phyloP scores from a whole-genome alignment of 2,329 filamentous ascomycete genomes.

The Alternaria consortialis region DNA sequence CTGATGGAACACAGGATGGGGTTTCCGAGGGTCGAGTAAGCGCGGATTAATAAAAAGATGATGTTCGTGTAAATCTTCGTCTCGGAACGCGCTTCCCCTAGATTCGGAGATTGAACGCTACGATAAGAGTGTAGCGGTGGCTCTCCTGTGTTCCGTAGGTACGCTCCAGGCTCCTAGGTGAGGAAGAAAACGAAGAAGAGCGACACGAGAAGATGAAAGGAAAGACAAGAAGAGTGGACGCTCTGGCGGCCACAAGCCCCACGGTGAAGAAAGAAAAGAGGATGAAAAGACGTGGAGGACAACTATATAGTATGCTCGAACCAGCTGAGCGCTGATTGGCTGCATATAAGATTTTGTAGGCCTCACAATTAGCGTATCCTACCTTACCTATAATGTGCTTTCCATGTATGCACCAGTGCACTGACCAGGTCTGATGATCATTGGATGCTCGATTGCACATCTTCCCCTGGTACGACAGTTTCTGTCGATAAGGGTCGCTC shows the following conservation, averaged over 20 bases:
- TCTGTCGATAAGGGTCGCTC: neutral
- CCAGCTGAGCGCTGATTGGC: neutral
- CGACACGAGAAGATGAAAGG: constrained; percentile 1
- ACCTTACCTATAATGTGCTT: neutral
- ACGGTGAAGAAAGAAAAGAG: constrained; percentile 13
- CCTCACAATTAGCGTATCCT: constrained; percentile 3
- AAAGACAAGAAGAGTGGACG: constrained; percentile 5
- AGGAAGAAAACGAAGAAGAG: constrained; percentile 5
- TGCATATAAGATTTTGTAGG: neutral
- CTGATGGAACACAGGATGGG: constrained; percentile 6
- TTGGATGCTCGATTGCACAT: neutral
- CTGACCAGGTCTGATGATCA: neutral
- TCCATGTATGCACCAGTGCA: too few species aligned
- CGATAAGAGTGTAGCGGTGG: constrained; percentile 7
- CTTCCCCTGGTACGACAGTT: neutral
- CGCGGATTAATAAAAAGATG: constrained; percentile 10
- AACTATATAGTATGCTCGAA: neutral
- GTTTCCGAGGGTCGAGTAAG: constrained; percentile 9
- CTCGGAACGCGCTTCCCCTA: constrained; percentile 1
- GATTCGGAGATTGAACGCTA: constrained; percentile 7
- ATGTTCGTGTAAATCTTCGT: constrained; percentile 8
- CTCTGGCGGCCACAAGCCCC: constrained; percentile 8
- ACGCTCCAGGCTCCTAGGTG: constrained; percentile 6
- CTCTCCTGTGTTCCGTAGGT: constrained; percentile 3
- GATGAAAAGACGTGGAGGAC: neutral